Conservation (phyloP, 192 early-diverging fungal genomes). For the Coemansia reversa region DNA sequence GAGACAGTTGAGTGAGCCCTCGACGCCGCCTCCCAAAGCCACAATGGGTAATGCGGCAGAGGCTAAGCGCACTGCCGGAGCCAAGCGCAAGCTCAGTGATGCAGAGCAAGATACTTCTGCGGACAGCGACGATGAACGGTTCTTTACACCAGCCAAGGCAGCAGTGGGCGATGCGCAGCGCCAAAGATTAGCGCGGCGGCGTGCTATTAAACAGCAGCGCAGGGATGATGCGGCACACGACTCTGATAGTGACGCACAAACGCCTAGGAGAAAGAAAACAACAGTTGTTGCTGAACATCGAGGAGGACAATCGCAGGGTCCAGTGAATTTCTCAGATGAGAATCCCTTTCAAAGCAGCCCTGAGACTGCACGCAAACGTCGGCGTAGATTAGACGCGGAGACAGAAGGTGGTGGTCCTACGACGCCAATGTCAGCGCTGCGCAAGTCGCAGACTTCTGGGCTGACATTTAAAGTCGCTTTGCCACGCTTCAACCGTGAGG, state of each 20-base stretch:
- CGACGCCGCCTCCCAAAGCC: constrained; percentile 1
- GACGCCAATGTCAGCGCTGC: constrained; percentile 45
- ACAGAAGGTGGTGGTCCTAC: constrained; percentile 6
- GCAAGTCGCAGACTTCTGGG: constrained; percentile 50
- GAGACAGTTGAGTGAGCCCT: background rate
- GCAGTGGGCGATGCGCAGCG: constrained; percentile 7
- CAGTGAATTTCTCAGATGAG: constrained; percentile 44
- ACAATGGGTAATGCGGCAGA: constrained; percentile 21
- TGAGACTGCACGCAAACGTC: constrained; percentile 34
- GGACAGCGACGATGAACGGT: constrained; percentile 28
- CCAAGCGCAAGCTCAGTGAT: constrained; percentile 50
- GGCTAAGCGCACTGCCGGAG: constrained; percentile 6
- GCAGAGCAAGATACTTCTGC: constrained; percentile 12
- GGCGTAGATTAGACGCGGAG: constrained; percentile 17
- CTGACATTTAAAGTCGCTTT: constrained; percentile 40
- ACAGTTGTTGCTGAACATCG: background rate
- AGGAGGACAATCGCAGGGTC: background rate
- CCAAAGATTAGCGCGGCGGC: background rate
- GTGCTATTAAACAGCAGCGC: background rate
- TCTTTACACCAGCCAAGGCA: constrained; percentile 18
- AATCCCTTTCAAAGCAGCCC: constrained; percentile 56
- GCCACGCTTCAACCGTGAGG: constrained; percentile 6
- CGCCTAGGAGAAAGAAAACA: background rate
- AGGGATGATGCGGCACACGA: background rate
- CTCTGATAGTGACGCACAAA: background rate